These are phyloP conservation scores for Rhizopus sp. DNA, from an alignment of 371 early-diverging fungal species.

Conservation along the genomic window DNA sequence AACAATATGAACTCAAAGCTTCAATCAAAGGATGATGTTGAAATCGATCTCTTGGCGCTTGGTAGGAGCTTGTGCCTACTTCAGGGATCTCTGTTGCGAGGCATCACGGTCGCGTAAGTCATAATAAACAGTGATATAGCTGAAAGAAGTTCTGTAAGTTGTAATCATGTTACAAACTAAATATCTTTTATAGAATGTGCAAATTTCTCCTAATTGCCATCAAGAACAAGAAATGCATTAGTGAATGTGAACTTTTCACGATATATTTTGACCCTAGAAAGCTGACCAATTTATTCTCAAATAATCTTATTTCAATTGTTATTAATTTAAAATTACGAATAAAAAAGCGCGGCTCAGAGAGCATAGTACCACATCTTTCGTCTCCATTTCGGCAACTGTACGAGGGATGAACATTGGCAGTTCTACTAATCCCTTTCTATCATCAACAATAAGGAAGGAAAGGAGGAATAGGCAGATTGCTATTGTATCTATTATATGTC, in stretches of 20 bases:
- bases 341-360: too few species aligned
- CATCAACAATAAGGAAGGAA: not conserved
- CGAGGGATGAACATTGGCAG: too few species aligned
- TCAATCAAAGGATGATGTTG: conserved; percentile 16
- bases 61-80: conserved; percentile 11
- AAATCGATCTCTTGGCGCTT: conserved; percentile 15
- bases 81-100: conserved; percentile 13
- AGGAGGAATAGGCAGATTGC: not conserved
- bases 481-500: not conserved
- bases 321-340: too few species aligned
- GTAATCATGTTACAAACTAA: conserved; percentile 1
- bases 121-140: not conserved
- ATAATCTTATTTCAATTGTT: too few species aligned
- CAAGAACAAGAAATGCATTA: conserved; percentile 16
- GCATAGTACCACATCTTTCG: too few species aligned
- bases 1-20: conserved; percentile 12
- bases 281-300: too few species aligned
- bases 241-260: conserved; percentile 21
- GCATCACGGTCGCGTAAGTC: conserved; percentile 7
- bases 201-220: conserved; percentile 20
- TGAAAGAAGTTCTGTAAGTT: not conserved
- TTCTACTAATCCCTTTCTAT: not conserved
- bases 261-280: conserved; percentile 28
- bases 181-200: conserved; percentile 9
- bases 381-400: too few species aligned